Evolutionary conservation across 73 alveolate species (phyloP).

Genomic region (Halteria grandinella): DNA sequence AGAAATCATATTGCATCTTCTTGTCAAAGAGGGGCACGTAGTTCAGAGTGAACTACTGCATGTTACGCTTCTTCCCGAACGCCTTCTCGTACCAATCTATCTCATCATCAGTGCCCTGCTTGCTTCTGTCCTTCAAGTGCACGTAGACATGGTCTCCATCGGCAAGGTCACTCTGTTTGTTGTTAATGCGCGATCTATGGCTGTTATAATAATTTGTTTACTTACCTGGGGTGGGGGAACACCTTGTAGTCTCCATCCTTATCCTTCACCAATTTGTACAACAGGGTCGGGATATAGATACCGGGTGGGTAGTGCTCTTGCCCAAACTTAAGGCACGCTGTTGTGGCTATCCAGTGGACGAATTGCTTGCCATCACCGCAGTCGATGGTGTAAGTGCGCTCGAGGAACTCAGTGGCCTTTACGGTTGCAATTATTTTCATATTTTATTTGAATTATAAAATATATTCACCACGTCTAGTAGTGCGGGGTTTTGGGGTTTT

Average conservation of each 20-base stretch:
- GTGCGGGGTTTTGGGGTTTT: no score
- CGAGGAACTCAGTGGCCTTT: constrained; percentile 61
- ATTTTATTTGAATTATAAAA: constrained; percentile 4
- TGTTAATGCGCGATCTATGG: constrained; percentile 28
- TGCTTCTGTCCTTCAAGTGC: constrained; percentile 49
- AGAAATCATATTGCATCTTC: constrained; percentile 39
- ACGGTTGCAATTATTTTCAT: constrained; percentile 64
- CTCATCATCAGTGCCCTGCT: constrained; percentile 49
- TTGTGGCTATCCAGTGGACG: constrained; percentile 65
- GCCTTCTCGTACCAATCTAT: constrained; percentile 71
- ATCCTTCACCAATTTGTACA: no score
- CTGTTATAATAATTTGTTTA: neutral
- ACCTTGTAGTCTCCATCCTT: constrained; percentile 34
- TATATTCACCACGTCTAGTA: no score
- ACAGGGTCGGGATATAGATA: constrained; percentile 55
- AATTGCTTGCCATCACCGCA: constrained; percentile 66
- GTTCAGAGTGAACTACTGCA: constrained; percentile 31
- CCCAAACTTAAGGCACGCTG: constrained; percentile 71
- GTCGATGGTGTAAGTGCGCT: constrained; percentile 54
- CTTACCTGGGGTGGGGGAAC: constrained; percentile 59
- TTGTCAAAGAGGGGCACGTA: constrained; percentile 44
- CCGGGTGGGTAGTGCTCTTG: constrained; percentile 77
- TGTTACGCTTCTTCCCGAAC: constrained; percentile 59
- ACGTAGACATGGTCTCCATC: constrained; percentile 59
- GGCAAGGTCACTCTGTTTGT: neutral